Base-by-base conservation (phyloP, 805 yeast genomes). In the Candida sphagnicola region DNA sequence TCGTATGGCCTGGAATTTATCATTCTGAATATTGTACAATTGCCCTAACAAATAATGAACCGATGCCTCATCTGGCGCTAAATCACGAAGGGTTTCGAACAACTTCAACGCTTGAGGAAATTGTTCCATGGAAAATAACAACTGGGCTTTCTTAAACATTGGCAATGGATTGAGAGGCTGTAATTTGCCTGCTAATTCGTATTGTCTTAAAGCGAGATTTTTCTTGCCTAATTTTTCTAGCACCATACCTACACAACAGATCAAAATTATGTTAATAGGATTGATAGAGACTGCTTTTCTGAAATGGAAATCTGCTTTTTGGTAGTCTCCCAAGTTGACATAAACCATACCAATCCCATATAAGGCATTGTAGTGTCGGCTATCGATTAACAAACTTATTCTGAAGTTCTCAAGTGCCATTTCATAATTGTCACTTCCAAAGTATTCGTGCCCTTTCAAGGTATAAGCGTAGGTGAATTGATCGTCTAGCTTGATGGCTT, bases 281-380 rank as follows among this genome's bases (percentile, higher is more conserved):
- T 93, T 93, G 35, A 93, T 87, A 26, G 82, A 77, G 12, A 85
- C 78, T 0, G 98, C 98, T 53, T 84, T 86, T 39, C 88, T 69
- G 65, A 91, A 88, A 59, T 88, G 95, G 45, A 79, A 77, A 51
- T 88, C 90, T 1, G 98, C 96, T 50, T 80, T 79, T 31, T 76
- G 78, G 53, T 80, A 80, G 50, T 87, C 89, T 4, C 97, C 98
- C 37, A 89, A 64, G 52, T 88, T 86, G 57, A 88, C 74, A 57
- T 82, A 84, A 19, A 89, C 95, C 91, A 89, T 88, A 5, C 98
- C 99, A 40, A 93, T 76, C 18, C 99, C 99, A 54, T 93, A 93
- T 53, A 90, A 79, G 0, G 98, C 97, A 60, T 91, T 93, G 61
- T 90, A 93, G 56, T 88, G 96, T 41, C 89, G 71, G 34, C 82